Conservation (phyloP, 192 early-diverging fungal genomes). For the Phlyctochytrium bullatum region DNA sequence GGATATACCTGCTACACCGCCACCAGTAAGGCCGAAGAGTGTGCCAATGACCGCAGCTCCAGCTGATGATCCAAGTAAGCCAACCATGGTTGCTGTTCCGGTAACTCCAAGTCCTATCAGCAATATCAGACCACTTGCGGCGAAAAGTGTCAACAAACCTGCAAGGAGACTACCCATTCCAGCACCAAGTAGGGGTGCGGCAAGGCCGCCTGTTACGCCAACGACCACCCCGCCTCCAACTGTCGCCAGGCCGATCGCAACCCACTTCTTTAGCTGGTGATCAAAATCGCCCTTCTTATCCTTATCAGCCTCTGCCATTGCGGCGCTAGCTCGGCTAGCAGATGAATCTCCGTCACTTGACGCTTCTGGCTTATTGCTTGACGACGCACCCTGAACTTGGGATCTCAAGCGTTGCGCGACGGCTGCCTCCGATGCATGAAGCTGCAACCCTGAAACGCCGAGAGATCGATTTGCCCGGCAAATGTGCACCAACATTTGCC, state of each 20-base stretch:
- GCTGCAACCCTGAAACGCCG: too few relatives aligned
- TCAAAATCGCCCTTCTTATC: background rate
- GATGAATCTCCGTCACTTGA: too few relatives aligned
- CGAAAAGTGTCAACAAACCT: too few relatives aligned
- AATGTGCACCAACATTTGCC: too few relatives aligned
- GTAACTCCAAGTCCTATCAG: conserved; percentile 30
- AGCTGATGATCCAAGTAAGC: conserved; percentile 22
- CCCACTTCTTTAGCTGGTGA: conserved; percentile 37
- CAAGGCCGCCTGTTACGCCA: conserved; percentile 39
- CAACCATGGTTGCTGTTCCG: conserved; percentile 21
- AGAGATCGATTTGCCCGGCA: too few relatives aligned
- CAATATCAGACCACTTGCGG: background rate
- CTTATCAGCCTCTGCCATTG: background rate
- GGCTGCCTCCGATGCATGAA: too few relatives aligned
- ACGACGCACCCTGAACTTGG: too few relatives aligned
- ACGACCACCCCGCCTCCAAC: conserved; percentile 48
- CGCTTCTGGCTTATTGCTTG: too few relatives aligned
- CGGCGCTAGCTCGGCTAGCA: background rate
- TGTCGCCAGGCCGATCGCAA: conserved; percentile 85
- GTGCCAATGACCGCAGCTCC: conserved; percentile 38
- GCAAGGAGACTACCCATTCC: conserved; percentile 19
- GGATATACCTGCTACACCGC: conserved; percentile 19
- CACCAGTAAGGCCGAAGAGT: conserved; percentile 35
- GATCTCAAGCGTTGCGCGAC: too few relatives aligned
- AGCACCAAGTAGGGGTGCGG: conserved; percentile 37